A percentile compares a stretch with the other conserved stretches of the same genome.
phyloP scores from a whole-genome alignment of 352 stramenopile genomes.

The Pythium utonaiense region DNA sequence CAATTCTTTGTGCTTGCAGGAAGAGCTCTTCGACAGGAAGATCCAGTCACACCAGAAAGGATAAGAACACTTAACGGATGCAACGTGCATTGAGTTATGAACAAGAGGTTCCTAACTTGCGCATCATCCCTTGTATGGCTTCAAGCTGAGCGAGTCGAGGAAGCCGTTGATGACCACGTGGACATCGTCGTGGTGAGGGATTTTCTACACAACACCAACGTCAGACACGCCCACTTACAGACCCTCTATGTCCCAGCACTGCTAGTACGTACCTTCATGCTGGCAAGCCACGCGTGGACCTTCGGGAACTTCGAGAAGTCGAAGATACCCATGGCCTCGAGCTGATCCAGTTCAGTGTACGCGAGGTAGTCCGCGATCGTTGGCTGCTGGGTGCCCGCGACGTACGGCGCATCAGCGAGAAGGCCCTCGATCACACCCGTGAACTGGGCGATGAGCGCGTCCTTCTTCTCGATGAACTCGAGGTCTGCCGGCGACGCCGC shows the following conservation, averaged over 20 bases:
- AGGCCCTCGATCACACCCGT: conserved; percentile 24
- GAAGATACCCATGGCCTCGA: conserved; percentile 44
- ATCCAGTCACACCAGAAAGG: conserved; percentile 30
- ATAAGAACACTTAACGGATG: conserved; percentile 24
- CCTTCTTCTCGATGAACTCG: conserved; percentile 11
- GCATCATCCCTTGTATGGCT: background rate
- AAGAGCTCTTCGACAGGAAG: background rate
- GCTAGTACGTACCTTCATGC: conserved; percentile 32
- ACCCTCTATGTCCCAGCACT: background rate
- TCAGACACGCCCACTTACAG: too few relatives aligned
- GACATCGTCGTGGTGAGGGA: conserved; percentile 44
- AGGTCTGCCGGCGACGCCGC: conserved; percentile 7
- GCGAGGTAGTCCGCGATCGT: conserved; percentile 53
- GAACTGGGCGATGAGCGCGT: conserved; percentile 25
- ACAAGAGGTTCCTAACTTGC: background rate
- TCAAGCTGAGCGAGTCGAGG: conserved; percentile 8
- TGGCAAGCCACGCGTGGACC: conserved; percentile 10
- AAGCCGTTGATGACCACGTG: conserved; percentile 22
- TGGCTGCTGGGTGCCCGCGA: conserved; percentile 43
- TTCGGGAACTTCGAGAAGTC: conserved; percentile 30
- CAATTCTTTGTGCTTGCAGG: background rate
- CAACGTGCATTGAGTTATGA: too few relatives aligned
- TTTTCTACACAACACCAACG: conserved; percentile 2
- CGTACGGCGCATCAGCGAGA: conserved; percentile 36
- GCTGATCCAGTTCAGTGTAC: conserved; percentile 66